Conservation (phyloP, 2,329 filamentous ascomycete genomes). For the Diaporthe eres region DNA sequence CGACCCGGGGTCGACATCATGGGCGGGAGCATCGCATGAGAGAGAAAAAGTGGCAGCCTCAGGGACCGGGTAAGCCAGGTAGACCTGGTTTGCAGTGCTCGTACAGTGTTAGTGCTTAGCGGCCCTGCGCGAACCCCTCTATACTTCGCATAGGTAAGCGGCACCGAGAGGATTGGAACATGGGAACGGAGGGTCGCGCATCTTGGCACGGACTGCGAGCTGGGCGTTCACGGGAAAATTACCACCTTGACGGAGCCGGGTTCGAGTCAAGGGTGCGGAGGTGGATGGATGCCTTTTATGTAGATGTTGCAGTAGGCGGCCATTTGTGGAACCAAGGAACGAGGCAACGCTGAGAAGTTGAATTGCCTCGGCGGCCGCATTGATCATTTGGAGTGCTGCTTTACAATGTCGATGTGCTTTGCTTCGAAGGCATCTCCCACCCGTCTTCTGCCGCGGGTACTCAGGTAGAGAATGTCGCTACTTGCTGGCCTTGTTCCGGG, state of each 20-base stretch:
- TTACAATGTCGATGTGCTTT: background rate
- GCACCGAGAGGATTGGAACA: conserved; percentile 5
- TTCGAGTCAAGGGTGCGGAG: conserved; percentile 15
- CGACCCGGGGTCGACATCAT: background rate
- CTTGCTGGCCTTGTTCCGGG: conserved; percentile 1
- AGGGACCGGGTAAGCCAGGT: background rate
- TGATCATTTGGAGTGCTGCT: too few species aligned
- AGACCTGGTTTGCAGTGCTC: background rate
- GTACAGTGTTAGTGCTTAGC: conserved; percentile 4
- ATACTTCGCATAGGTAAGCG: background rate
- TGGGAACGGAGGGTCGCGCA: background rate
- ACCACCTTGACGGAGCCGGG: background rate
- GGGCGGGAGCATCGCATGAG: background rate
- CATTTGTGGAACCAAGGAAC: background rate
- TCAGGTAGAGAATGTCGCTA: background rate
- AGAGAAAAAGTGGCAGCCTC: background rate
- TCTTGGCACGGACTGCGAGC: conserved; percentile 22
- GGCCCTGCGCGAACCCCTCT: background rate
- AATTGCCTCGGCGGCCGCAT: background rate
- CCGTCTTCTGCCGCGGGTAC: too few species aligned
- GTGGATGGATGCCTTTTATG: background rate
- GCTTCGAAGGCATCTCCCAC: background rate
- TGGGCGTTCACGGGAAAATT: background rate
- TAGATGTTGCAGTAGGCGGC: background rate
- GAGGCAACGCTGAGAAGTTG: background rate